Base-by-base conservation (phyloP, 768 basidiomycete species). In the Dictyophora rubrovolvata region DNA sequence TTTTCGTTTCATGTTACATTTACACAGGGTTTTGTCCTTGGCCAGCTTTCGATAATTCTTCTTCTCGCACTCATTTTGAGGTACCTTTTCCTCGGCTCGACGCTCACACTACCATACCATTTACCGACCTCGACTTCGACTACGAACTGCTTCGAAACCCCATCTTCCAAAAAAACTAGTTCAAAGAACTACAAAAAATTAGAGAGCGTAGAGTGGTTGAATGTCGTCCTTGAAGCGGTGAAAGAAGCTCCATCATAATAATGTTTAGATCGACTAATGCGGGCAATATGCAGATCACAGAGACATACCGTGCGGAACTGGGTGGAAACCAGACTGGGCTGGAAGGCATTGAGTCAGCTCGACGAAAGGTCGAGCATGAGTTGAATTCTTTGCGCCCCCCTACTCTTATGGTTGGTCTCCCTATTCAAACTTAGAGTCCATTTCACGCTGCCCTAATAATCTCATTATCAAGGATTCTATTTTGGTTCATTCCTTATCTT, bases 171-270 rank as follows among this genome's bases (percentile, higher is more conserved):
- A 36, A 42, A 60, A 37, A 53, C 42, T 18, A 52, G 22, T 48
- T 36, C 52, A 33, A 36, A 14, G 47, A 36, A 57, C 21, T 74
- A 79, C 60, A 72, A 79, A 65, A 71, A 68, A 61, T 65, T 77
- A 46, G 95, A 97, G 70, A 87, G 90, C 0, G 80, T 86, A 22
- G 89, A 90, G 66, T 98, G 96, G 96, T 79, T 98, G 62, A 98
- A 96, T 69, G 74, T 81, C 20, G 75, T 99, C 34, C 71, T 93
- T 59, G 84, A 82, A 52, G 90, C 96, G 78, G 93, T 88, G 63
- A 42, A 78, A 69, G 46, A 36, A 16, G 28, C 20, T 33, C 20
- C 63, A 7, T 10, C 48, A 33, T 22, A 22, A 14, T 42, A 28
- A 49, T 18, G 17, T 56, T 17, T 23, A 16, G 9, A 34, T 14